Evolutionary conservation across 2,329 filamentous ascomycete species (phyloP).

Genomic region (Ascomycota sp.): DNA sequence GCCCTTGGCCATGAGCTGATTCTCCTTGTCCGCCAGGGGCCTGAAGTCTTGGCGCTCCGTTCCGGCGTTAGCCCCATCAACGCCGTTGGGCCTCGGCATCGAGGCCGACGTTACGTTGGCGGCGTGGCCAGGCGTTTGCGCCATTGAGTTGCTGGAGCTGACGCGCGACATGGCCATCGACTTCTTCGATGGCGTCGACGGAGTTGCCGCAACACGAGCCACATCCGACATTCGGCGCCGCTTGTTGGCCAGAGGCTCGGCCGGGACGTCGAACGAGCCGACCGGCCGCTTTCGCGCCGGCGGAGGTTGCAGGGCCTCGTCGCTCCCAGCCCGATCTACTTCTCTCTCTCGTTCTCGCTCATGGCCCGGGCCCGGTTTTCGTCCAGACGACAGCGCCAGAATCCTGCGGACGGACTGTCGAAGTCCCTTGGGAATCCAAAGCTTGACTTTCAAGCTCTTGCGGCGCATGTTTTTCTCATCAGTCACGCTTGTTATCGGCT

Average conservation of each 20-base stretch:
- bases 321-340: slow-evolving; percentile 15
- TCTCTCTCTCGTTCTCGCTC: slow-evolving; percentile 6
- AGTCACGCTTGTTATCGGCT: slow-evolving; percentile 5
- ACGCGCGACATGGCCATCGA: slow-evolving; percentile 30
- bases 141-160: slow-evolving; percentile 30
- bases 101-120: slow-evolving; percentile 12
- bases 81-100: slow-evolving; percentile 11
- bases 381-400: slow-evolving; percentile 20
- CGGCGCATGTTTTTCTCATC: slow-evolving; percentile 14
- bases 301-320: slow-evolving; percentile 15
- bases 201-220: slow-evolving; percentile 13
- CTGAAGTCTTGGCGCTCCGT: slow-evolving; percentile 6
- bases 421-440: slow-evolving; percentile 28
- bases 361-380: slow-evolving; percentile 13
- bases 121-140: slow-evolving; percentile 27
- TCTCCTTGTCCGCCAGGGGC: slow-evolving; percentile 15
- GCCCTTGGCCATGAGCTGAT: slow-evolving; percentile 19
- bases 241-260: slow-evolving; percentile 18
- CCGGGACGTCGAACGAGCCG: slow-evolving; percentile 13
- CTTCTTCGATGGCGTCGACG: slow-evolving; percentile 32
- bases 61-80: slow-evolving; percentile 9
- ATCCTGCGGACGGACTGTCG: slow-evolving; percentile 24
- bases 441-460: slow-evolving; percentile 18
- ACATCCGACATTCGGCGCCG: slow-evolving; percentile 22
- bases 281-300: slow-evolving; percentile 29